Evolutionary conservation across 768 basidiomycete species (phyloP).

Genomic region (Boletus fagicola): DNA sequence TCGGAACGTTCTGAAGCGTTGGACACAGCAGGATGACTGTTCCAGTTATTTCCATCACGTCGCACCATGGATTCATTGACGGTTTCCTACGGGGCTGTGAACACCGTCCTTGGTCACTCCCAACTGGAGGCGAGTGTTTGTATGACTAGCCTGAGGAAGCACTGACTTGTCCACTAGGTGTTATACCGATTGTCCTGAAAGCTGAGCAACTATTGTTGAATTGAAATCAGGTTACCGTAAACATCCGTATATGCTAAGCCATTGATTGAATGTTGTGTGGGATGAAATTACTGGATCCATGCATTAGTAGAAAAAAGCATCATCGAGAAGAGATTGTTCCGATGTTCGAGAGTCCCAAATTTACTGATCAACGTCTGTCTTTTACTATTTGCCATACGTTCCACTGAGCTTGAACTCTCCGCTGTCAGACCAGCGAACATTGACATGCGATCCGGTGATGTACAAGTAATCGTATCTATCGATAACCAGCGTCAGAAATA

Average conservation of each 20-base stretch:
- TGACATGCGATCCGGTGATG: slow-evolving; percentile 43
- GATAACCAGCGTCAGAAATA: background rate
- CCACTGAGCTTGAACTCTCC: slow-evolving; percentile 61
- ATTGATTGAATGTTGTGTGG: background rate
- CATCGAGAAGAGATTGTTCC: background rate
- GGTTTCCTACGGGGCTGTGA: slow-evolving; percentile 51
- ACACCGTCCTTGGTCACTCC: slow-evolving; percentile 44
- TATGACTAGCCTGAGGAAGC: background rate
- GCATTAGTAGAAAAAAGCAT: background rate
- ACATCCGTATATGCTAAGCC: background rate
- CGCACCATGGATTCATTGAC: slow-evolving; percentile 62
- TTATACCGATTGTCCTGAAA: slow-evolving; percentile 27
- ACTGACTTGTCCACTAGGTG: slow-evolving; percentile 19
- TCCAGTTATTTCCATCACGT: slow-evolving; percentile 64
- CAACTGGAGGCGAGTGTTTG: slow-evolving; percentile 58
- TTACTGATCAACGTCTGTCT: background rate
- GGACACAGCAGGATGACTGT: background rate
- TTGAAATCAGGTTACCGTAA: background rate
- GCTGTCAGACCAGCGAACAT: slow-evolving; percentile 44
- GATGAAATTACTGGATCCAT: background rate
- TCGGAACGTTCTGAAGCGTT: background rate
- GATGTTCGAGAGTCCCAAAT: background rate
- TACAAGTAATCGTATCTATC: slow-evolving; percentile 40
- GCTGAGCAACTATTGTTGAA: slow-evolving; percentile 10
- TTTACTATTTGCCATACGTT: slow-evolving; percentile 36